Evolutionary conservation across 2,329 filamentous ascomycete genomes (phyloP), one percentile per base, ranked within the genome.

Genomic region (Sclerotinia spermophila): DNA sequence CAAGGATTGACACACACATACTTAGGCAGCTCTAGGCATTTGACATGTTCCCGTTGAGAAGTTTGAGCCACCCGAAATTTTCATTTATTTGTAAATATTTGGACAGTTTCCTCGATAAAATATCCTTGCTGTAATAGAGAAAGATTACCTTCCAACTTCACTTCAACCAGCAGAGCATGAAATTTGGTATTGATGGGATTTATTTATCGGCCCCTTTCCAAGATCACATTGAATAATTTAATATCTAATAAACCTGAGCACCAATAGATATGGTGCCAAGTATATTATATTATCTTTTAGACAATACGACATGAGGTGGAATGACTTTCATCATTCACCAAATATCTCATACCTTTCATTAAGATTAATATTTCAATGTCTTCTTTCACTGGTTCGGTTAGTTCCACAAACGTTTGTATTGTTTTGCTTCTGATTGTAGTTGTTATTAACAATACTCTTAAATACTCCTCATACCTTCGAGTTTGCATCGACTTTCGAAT

Each of bases 271-370:
- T 53, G 10, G 42, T 66, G 35, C n/a, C 24, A 21, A 40, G n/a
- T 66, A 27, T n/a, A n/a, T 53, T 55, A 8, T 53, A 53, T 51
- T 66, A 24, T 30, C 27, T 1, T 66, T 40, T 30, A 21, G n/a
- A 40, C 15, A 33, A 53, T 66, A 30, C n/a, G 48, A 17, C n/a
- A 53, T 33, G 45, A 27, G 62, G 62, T 66, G 62, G 62, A 66
- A 66, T 66, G 62, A 66, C 45, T 48, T 53, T 24, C n/a, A 21
- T 53, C 62, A 66, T 66, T 66, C 62, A 66, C 62, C 62, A 42
- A 53, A 42, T 7, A 38, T 30, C 24, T 53, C 48, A 30, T 66
- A 27, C 3, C n/a, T 65, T 19, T 40, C n/a, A 24, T 19, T 38
- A 40, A 65, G 10, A 66, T 53, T 66, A 42, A 30, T 24, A 27